Base-by-base conservation (phyloP, 139 green algal species). In the Micractinium conductrix region DNA sequence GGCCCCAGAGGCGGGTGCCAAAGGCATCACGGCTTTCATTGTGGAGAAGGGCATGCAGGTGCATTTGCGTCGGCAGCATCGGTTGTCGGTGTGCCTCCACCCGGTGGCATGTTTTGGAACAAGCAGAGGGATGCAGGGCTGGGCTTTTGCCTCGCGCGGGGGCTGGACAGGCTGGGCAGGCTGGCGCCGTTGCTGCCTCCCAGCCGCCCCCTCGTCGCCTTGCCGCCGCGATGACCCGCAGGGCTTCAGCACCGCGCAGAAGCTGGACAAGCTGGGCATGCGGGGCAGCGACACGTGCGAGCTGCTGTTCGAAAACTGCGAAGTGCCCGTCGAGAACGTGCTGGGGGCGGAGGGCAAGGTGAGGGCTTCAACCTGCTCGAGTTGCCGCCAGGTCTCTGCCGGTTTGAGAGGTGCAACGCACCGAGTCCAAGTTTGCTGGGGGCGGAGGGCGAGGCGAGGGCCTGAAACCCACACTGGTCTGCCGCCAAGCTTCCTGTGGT, bases 221-320 rank as follows among this genome's bases (percentile, higher is more conserved):
- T n/a, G n/a, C n/a, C n/a, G n/a, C n/a, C n/a, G n/a, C n/a, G n/a
- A n/a, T n/a, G n/a, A n/a, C 4, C 40, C 62, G 65, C 84, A 90
- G 74, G 94, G 95, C 48, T 98, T 98, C 89, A 88, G 68, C 74
- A 95, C 96, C 0, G 95, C 95, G 1, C 96, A 99, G 90, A 99
- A 99, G 92, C 92, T 99, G 83, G 96, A 98, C 89, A 99, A 99
- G 91, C 90, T 99, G 65, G 96, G 96, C 75, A 98, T 98, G 96
- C 84, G 96, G 5, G 96, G 96, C 50, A 95, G 90, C 44, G 96
- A 98, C 90, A 98, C 95, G 4, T 98, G 96, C 87, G 96, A 99
- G 90, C 94, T 99, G 38, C 86, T 99, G 12, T 98, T 99, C 85
- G 92, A 98, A 65, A 92, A 98, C 67, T 98, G 94, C 85, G 89